Conservation (phyloP, 176 grass and related monocot species). For the Bromus sterilis region DNA sequence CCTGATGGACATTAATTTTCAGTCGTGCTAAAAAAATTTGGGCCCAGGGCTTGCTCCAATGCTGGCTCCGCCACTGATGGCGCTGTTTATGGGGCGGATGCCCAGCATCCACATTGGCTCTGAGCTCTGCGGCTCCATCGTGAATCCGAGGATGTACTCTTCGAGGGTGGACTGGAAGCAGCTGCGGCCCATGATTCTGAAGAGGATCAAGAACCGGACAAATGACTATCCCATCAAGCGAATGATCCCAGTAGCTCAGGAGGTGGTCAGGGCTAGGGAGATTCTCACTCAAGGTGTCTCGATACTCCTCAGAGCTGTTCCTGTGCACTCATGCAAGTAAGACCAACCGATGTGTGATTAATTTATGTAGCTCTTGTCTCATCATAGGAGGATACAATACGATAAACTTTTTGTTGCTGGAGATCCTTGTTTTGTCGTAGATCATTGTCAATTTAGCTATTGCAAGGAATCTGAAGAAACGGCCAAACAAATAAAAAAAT, state of each 20-base stretch:
- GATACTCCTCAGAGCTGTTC: conserved; percentile 44
- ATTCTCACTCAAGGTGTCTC: conserved; percentile 51
- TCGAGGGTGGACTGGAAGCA: conserved; percentile 75
- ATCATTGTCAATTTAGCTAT: neutral
- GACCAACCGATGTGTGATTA: neutral
- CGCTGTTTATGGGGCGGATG: conserved; percentile 14
- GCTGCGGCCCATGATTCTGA: conserved; percentile 83
- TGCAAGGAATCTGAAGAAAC: neutral
- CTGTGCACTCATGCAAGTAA: conserved; percentile 85
- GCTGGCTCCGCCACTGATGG: too few relatives aligned
- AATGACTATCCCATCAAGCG: conserved; percentile 65
- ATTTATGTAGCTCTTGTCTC: too few relatives aligned
- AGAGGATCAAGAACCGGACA: conserved; percentile 59
- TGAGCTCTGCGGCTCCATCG: conserved; percentile 17
- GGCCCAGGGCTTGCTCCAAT: too few relatives aligned
- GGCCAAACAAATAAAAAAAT: neutral
- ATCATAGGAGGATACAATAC: too few relatives aligned
- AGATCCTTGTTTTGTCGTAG: neutral
- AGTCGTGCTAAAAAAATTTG: too few relatives aligned
- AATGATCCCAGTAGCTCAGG: conserved; percentile 75
- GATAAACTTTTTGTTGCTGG: neutral
- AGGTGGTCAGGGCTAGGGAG: conserved; percentile 58
- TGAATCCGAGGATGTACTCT: conserved; percentile 44
- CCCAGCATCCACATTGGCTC: conserved; percentile 6
- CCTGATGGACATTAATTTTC: too few relatives aligned